Evolutionary conservation across 805 yeast genomes (phyloP).

Genomic region (Kluyveromyces aestuarii): DNA sequence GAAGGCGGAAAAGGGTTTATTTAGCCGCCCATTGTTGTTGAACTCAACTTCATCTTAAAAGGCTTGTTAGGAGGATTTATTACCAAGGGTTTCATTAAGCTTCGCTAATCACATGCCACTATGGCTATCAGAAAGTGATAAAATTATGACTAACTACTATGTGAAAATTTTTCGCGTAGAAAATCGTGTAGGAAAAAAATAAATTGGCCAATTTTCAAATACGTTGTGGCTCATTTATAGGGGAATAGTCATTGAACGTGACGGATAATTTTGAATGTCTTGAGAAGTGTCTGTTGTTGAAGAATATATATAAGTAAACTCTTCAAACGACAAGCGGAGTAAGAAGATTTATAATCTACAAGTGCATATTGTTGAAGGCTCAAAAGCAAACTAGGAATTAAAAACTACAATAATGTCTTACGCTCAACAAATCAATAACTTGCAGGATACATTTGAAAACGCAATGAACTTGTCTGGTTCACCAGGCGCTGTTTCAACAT

Average conservation of each 20-base stretch:
- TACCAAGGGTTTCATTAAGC: not conserved
- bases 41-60: not conserved
- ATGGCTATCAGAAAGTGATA: not conserved
- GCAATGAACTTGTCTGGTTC: constrained; percentile 43
- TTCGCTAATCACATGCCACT: not conserved
- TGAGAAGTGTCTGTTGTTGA: not conserved
- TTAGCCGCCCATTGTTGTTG: not conserved
- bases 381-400: too few relatives aligned
- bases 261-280: not conserved
- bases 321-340: not conserved
- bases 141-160: not conserved
- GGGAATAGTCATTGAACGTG: constrained; percentile 2
- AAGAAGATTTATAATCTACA: too few relatives aligned
- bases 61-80: not conserved
- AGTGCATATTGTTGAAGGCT: too few relatives aligned
- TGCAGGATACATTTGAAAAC: constrained; percentile 48
- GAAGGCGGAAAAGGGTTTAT: not conserved
- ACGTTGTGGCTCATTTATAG: not conserved
- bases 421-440: constrained; percentile 54
- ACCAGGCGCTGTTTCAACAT: constrained; percentile 69
- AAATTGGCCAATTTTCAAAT: not conserved
- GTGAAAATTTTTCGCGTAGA: not conserved
- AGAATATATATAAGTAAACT: not conserved
- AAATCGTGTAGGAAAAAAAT: not conserved
- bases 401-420: constrained; percentile 39